phyloP scores from a whole-genome alignment of 139 green algal species.

The Zygnema circumcarinatum region DNA sequence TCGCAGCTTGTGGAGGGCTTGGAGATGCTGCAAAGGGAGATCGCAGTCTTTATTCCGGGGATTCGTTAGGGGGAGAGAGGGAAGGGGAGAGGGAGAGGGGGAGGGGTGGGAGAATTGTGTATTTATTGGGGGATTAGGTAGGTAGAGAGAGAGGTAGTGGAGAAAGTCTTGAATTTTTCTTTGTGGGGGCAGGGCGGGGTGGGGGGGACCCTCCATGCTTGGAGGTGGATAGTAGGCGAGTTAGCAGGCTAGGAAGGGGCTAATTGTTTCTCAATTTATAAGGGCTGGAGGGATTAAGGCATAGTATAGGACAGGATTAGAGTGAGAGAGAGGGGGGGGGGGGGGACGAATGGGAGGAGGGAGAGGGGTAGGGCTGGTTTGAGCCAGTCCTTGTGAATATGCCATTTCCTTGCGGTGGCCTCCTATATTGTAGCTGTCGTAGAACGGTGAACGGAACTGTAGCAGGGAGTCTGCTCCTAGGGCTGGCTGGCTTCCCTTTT shows the following conservation, averaged over 20 bases:
- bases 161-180: background rate
- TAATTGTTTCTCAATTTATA: no score
- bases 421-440: no score
- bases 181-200: background rate
- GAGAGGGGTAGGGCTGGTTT: background rate
- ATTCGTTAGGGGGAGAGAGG: slow-evolving; percentile 18
- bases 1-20: slow-evolving; percentile 48
- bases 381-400: background rate
- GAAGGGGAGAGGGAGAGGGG: no score
- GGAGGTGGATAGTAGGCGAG: background rate
- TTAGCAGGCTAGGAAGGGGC: background rate
- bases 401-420: no score
- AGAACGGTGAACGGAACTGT: no score
- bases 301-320: background rate
- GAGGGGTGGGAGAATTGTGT: background rate
- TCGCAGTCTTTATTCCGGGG: slow-evolving; percentile 44
- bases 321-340: slow-evolving; percentile 9
- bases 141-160: slow-evolving; percentile 3
- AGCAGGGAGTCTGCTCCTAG: no score
- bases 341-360: background rate
- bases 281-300: background rate
- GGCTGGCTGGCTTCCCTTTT: no score
- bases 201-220: no score
- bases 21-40: slow-evolving; percentile 33
- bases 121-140: slow-evolving; percentile 1